Base-by-base conservation (phyloP, 345 rosid species). In the Arabis alpina region DNA sequence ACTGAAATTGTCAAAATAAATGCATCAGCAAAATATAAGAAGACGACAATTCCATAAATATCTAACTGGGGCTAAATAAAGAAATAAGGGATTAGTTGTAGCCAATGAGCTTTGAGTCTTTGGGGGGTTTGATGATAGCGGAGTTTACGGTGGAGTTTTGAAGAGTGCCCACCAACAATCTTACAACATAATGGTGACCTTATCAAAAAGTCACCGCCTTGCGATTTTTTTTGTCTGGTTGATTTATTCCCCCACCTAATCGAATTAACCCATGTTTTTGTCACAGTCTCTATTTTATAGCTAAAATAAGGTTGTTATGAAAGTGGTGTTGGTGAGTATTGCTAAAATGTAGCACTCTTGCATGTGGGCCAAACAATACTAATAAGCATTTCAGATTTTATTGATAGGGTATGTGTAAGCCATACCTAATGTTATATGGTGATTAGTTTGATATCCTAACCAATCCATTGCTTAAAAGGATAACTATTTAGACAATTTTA, bases 21-120 rank as follows among this genome's bases (percentile, higher is more conserved):
- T 14, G 41, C 14, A 42, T 74, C 48, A 25, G 51, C 45, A 24
- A 57, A 72, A 63, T 72, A 8, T 44, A 74, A 50, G 4, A 66
- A 50, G 4, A 66, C 58, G 77, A 43, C 51, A 25, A 25, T 12
- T 1, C 25, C 42, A 25, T 45, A 45, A 51, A 56, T 68, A 68
- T 56, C 64, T 66, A 32, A 9, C 58, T 10, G 25, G 14, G 50
- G n/a, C 13, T 28, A 48, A 61, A 61, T 16, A 42, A 51, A 68
- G 65, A 51, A 42, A 25, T 10, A 39, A 25, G 64, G 45, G 55
- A 62, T 52, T 62, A 53, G 62, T 45, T 36, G 0, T 34, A 59
- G 50, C 71, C 77, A 73, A 41, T 73, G 6, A 65, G 74, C 34
- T 60, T 66, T 27, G 36, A 74, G 69, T 60, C 63, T 67, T 74